Conservation (phyloP, 2,329 filamentous ascomycete species). For the Aphanocladium album region DNA sequence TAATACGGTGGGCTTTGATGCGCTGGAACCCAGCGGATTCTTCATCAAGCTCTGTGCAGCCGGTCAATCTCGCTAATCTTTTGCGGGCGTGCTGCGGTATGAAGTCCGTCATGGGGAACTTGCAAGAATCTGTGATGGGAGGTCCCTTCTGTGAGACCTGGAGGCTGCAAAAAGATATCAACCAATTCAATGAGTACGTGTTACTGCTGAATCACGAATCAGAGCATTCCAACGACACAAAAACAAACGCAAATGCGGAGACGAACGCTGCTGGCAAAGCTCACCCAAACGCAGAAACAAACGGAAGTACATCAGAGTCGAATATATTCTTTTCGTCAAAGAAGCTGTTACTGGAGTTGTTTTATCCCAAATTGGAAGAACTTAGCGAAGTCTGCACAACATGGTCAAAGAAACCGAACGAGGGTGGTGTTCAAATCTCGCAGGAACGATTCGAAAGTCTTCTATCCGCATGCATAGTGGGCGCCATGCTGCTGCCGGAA, state of each 20-base stretch:
- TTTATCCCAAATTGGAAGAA: conserved; percentile 49
- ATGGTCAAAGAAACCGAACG: conserved; percentile 41
- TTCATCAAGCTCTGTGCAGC: conserved; percentile 47
- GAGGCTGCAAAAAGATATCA: conserved; percentile 38
- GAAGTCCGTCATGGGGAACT: conserved; percentile 26
- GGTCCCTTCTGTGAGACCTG: conserved; percentile 45
- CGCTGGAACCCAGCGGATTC: conserved; percentile 65
- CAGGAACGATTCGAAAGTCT: conserved; percentile 49
- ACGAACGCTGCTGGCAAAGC: background rate
- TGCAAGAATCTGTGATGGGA: conserved; percentile 36
- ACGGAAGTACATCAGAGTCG: conserved; percentile 25
- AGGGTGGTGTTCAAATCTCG: conserved; percentile 46
- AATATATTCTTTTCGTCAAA: conserved; percentile 37
- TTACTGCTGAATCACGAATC: conserved; percentile 41
- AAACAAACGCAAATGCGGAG: background rate
- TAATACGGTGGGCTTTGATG: conserved; percentile 76
- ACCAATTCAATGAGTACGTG: conserved; percentile 48
- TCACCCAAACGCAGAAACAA: no score
- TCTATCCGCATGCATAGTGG: conserved; percentile 42
- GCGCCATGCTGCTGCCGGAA: conserved; percentile 42
- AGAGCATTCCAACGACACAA: no score
- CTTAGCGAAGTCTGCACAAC: conserved; percentile 40
- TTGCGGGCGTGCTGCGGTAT: conserved; percentile 64
- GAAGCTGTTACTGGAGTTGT: conserved; percentile 49
- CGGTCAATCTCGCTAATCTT: conserved; percentile 62